A percentile compares a stretch with the other conserved stretches of the same genome.
phyloP scores from a whole-genome alignment of 2,329 filamentous ascomycete genomes.

The Scopulariopsis brevicaulis region DNA sequence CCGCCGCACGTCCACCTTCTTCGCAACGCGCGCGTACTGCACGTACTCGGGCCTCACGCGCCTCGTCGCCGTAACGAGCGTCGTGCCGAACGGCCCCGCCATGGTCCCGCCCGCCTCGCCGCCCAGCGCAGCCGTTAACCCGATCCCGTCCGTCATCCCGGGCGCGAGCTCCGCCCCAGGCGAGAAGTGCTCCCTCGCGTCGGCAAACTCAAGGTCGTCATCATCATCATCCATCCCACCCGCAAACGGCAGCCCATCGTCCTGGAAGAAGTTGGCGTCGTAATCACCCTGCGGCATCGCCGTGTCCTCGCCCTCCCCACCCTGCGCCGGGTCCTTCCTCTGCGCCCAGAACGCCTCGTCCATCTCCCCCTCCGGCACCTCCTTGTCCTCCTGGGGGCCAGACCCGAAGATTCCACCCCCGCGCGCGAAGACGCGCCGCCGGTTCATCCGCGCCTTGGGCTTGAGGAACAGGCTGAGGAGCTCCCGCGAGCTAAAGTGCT shows the following conservation, averaged over 20 bases:
- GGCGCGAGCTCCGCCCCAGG: conserved; percentile 44
- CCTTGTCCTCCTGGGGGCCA: conserved; percentile 21
- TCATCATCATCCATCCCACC: conserved; percentile 47
- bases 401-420: conserved; percentile 30
- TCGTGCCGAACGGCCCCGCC: conserved; percentile 48
- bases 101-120: conserved; percentile 34
- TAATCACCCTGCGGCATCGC: conserved; percentile 64
- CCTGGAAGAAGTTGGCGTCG: conserved; percentile 95
- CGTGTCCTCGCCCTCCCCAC: conserved; percentile 35
- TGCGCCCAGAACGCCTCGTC: conserved; percentile 94
- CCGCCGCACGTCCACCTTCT: conserved; percentile 59
- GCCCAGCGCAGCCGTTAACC: conserved; percentile 36
- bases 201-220: conserved; percentile 68
- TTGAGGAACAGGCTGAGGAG: conserved; percentile 87
- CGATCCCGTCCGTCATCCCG: conserved; percentile 32
- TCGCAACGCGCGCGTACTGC: conserved; percentile 58
- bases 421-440: conserved; percentile 31
- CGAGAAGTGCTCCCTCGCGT: conserved; percentile 70
- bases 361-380: conserved; percentile 61
- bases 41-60: conserved; percentile 57
- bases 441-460: conserved; percentile 75
- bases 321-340: conserved; percentile 42
- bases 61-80: conserved; percentile 53
- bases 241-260: conserved; percentile 63
- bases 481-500: conserved; percentile 93